Evolutionary conservation across 192 early-diverging fungal species (phyloP).

Genomic region (Coemansia sp.): DNA sequence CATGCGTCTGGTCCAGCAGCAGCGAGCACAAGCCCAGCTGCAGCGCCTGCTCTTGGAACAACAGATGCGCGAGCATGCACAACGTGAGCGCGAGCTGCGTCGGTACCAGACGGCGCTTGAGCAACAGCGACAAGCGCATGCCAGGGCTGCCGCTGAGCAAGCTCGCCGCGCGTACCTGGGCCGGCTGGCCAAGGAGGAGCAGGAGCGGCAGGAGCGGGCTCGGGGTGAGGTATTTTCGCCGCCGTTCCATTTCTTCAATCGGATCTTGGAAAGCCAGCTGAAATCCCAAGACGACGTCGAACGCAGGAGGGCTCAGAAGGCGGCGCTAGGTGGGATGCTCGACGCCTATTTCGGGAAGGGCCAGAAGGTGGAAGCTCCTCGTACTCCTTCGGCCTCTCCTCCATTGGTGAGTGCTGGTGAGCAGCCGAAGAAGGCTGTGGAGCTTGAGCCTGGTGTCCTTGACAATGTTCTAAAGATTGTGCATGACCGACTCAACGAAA

Average conservation of each 20-base stretch:
- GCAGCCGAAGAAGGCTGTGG: constrained; percentile 3
- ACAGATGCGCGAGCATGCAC: constrained; percentile 23
- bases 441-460: constrained; percentile 17
- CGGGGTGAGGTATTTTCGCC: constrained; percentile 18
- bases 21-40: constrained; percentile 33
- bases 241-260: constrained; percentile 43
- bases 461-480: constrained; percentile 44
- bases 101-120: constrained; percentile 28
- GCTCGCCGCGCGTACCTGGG: constrained; percentile 23
- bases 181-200: constrained; percentile 20
- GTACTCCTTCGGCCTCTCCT: not conserved
- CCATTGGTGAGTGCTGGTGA: not conserved
- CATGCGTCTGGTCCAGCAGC: constrained; percentile 28
- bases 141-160: constrained; percentile 12
- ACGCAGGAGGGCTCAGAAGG: constrained; percentile 29
- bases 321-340: constrained; percentile 24
- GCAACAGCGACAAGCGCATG: constrained; percentile 21
- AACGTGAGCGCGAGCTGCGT: constrained; percentile 25
- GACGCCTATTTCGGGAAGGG: constrained; percentile 32
- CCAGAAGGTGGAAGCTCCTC: not conserved
- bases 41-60: constrained; percentile 23
- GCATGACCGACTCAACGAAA: constrained; percentile 34
- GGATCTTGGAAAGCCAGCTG: constrained; percentile 35
- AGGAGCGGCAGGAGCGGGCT: constrained; percentile 6
- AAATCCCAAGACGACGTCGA: constrained; percentile 35